A percentile compares a stretch with the other conserved stretches of the same genome.
phyloP scores from a whole-genome alignment of 2,329 filamentous ascomycete species.

The Aureobasidium namibiae region DNA sequence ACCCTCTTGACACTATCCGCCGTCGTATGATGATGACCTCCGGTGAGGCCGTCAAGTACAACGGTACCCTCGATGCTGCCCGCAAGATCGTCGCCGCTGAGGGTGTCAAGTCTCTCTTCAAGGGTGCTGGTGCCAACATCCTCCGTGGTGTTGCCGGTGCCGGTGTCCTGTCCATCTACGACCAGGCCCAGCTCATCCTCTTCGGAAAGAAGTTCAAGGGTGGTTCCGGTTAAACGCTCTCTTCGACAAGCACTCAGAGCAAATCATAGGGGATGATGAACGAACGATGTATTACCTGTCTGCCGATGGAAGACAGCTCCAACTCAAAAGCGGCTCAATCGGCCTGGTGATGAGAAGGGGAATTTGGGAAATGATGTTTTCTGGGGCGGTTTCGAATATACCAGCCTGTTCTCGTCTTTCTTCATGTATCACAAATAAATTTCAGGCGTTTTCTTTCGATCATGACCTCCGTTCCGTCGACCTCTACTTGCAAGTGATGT shows the following conservation, averaged over 20 bases:
- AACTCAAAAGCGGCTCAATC: constrained; percentile 12
- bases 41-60: constrained; percentile 98
- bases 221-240: constrained; percentile 33
- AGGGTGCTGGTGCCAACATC: constrained; percentile 99
- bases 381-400: constrained; percentile 17
- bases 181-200: constrained; percentile 96
- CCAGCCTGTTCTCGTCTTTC: constrained; percentile 13
- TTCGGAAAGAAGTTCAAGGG: constrained; percentile 99
- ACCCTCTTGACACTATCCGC: constrained; percentile 99
- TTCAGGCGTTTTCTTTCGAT: constrained; percentile 14
- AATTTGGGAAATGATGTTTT: constrained; percentile 21
- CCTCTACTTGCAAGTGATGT: not conserved
- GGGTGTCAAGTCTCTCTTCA: constrained; percentile 99
- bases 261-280: constrained; percentile 7
- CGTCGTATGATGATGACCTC: constrained; percentile 99
- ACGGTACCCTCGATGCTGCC: constrained; percentile 87
- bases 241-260: constrained; percentile 5
- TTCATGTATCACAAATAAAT: constrained; percentile 16
- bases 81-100: constrained; percentile 95
- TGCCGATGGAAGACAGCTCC: constrained; percentile 11
- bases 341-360: constrained; percentile 10
- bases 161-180: constrained; percentile 99
- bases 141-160: constrained; percentile 99
- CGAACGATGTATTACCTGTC: constrained; percentile 9
- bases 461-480: constrained; percentile 2